Conservation (phyloP, 2,329 filamentous ascomycete species). For the Botrytis tulipae region DNA sequence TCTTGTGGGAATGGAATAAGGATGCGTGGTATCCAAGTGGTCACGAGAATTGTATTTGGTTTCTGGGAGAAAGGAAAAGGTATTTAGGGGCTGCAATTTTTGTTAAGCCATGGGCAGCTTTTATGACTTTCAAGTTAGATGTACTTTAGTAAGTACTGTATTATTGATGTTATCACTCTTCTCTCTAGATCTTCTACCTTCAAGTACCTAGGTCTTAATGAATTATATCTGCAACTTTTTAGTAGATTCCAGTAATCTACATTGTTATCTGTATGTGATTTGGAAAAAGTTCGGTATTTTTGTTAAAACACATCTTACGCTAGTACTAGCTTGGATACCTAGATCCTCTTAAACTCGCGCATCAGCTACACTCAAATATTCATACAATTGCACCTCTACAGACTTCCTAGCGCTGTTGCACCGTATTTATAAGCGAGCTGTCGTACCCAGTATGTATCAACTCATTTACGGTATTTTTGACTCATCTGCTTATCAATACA, state of each 20-base stretch:
- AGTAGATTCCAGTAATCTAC: neutral
- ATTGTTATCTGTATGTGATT: neutral
- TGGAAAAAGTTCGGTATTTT: neutral
- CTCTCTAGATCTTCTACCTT: neutral
- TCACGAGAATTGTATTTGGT: too few species aligned
- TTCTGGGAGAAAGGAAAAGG: too few species aligned
- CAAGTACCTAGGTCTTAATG: fast-evolving
- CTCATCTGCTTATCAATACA: neutral
- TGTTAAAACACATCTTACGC: neutral
- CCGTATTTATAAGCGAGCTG: neutral
- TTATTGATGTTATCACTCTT: neutral
- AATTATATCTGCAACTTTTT: too few species aligned
- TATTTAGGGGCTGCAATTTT: neutral
- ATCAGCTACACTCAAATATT: neutral
- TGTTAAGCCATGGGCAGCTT: neutral
- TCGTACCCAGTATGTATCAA: neutral
- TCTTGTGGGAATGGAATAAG: too few species aligned
- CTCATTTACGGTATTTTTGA: neutral
- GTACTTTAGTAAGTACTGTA: too few species aligned
- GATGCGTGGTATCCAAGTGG: too few species aligned
- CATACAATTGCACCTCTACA: neutral
- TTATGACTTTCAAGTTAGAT: neutral
- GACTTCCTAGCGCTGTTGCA: neutral
- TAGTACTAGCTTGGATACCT: neutral
- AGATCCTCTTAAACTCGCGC: neutral